These are phyloP conservation scores for Lactarius psammicola DNA, from an alignment of 768 basidiomycete species.

Conservation along the genomic window DNA sequence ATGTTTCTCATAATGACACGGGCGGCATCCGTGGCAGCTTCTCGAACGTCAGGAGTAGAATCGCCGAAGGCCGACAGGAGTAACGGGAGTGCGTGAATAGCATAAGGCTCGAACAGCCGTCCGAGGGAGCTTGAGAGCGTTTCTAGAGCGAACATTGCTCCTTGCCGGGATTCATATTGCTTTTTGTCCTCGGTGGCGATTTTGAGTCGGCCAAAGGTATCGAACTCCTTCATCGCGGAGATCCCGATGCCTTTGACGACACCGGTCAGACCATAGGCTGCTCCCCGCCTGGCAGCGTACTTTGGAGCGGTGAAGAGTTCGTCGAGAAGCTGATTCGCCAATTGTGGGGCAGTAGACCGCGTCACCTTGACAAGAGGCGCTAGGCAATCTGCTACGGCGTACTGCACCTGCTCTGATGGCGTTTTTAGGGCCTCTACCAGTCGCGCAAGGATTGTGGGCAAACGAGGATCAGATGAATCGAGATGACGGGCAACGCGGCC, in stretches of 20 bases:
- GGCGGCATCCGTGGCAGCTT: conserved; percentile 89
- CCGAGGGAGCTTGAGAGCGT: conserved; percentile 84
- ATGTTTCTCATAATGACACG: conserved; percentile 94
- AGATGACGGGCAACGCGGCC: conserved; percentile 91
- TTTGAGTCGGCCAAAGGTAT: conserved; percentile 69
- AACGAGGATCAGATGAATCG: conserved; percentile 68
- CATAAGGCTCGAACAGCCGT: conserved; percentile 91
- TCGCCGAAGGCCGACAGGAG: conserved; percentile 88
- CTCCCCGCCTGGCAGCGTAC: conserved; percentile 94
- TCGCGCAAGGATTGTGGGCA: conserved; percentile 78
- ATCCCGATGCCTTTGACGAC: conserved; percentile 90
- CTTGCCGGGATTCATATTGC: conserved; percentile 81
- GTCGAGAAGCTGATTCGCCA: conserved; percentile 76
- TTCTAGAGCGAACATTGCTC: conserved; percentile 93
- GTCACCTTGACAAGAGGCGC: conserved; percentile 80
- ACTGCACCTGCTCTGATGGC: conserved; percentile 93
- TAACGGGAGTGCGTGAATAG: conserved; percentile 78
- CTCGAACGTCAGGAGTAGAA: conserved; percentile 79
- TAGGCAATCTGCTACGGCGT: conserved; percentile 94
- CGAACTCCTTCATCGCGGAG: conserved; percentile 77
- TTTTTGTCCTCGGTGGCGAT: conserved; percentile 88
- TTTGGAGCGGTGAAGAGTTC: conserved; percentile 77
- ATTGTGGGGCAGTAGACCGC: conserved; percentile 50
- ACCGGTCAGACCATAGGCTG: conserved; percentile 94
- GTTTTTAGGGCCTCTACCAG: conserved; percentile 89